Base-by-base conservation (phyloP, 1,284 basidiomycete species). In the Singerocomus rubriflavus region DNA sequence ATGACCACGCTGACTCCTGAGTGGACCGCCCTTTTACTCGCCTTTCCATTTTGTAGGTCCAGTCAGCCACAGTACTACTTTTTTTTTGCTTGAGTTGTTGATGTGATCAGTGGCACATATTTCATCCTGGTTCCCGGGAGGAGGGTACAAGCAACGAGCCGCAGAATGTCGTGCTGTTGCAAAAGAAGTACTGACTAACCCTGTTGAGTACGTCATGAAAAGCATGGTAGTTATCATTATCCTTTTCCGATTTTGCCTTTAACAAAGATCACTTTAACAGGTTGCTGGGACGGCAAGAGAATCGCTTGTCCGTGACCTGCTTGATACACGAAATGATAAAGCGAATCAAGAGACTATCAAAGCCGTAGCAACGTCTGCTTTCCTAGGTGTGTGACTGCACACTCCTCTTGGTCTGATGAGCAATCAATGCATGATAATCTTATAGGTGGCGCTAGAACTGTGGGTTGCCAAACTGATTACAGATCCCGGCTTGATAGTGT, bases 61-160 rank as follows among this genome's bases (percentile, higher is more conserved):
- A 6, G 5, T 46, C 14, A 3, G 13, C 21, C 37, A 7, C n/a
- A 5, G 35, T 53, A 36, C 36, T 58, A 47, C 61, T 21, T 64
- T 64, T 64, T 64, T 34, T 21, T 21, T 21, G 27, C 11, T n/a
- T 25, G 58, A 57, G 48, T 59, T 58, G 17, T 65, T 57, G 12
- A 35, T 0, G 27, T 27, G 30, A 14, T 33, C 12, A 66, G 64
- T 66, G 52, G 46, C 48, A 53, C n/a, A 57, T 25, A 50, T 75
- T 34, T 72, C 73, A 0, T 52, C 62, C 1, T 76, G 71, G 71
- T 48, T 74, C 17, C 73, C 73, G 0, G 70, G 72, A 10, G 63
- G 66, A 4, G 31, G 13, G 12, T 68, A 65, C 47, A 65, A 68
- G 32, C 60, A 54, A 42, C 45, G 43, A 4, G 68, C 67, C 21